Conservation (phyloP, 2,329 filamentous ascomycete genomes). For the Fusarium annulatum region DNA sequence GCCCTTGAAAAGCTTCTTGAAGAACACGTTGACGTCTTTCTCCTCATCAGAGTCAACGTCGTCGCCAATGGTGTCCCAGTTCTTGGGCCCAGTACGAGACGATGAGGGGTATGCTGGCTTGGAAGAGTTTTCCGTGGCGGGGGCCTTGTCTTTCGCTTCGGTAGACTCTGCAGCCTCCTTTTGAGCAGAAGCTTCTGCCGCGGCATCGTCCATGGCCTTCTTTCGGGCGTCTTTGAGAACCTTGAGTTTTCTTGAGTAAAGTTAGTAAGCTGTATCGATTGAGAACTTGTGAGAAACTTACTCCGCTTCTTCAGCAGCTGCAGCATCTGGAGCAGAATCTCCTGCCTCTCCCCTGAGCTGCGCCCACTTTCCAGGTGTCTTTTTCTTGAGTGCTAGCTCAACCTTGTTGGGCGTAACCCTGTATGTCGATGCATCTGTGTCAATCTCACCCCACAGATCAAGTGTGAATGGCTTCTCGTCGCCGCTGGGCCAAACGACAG, state of each 20-base stretch:
- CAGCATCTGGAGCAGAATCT: not conserved
- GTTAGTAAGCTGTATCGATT: slow-evolving; percentile 5
- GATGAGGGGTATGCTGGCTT: slow-evolving; percentile 80
- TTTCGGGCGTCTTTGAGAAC: slow-evolving; percentile 36
- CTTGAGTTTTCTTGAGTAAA: slow-evolving; percentile 19
- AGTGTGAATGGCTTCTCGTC: slow-evolving; percentile 72
- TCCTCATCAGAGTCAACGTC: slow-evolving; percentile 67
- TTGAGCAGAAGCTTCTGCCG: not conserved
- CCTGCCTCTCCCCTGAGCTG: slow-evolving; percentile 36
- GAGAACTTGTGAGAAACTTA: slow-evolving; percentile 20
- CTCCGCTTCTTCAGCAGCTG: slow-evolving; percentile 25
- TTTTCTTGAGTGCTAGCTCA: slow-evolving; percentile 79
- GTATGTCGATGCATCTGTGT: slow-evolving; percentile 68
- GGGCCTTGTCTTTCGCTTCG: slow-evolving; percentile 19
- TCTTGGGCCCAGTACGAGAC: slow-evolving; percentile 82
- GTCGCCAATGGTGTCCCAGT: slow-evolving; percentile 85
- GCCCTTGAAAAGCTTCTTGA: slow-evolving; percentile 86
- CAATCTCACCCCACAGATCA: slow-evolving; percentile 73
- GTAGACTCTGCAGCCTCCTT: not conserved
- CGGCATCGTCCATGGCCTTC: slow-evolving; percentile 34
- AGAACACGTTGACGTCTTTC: slow-evolving; percentile 81
- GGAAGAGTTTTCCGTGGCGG: not conserved
- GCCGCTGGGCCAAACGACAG: slow-evolving; percentile 53
- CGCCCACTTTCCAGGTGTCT: slow-evolving; percentile 75
- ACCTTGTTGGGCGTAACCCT: slow-evolving; percentile 81